phyloP scores from a whole-genome alignment of 768 basidiomycete genomes.

The Termitomyces sp. region DNA sequence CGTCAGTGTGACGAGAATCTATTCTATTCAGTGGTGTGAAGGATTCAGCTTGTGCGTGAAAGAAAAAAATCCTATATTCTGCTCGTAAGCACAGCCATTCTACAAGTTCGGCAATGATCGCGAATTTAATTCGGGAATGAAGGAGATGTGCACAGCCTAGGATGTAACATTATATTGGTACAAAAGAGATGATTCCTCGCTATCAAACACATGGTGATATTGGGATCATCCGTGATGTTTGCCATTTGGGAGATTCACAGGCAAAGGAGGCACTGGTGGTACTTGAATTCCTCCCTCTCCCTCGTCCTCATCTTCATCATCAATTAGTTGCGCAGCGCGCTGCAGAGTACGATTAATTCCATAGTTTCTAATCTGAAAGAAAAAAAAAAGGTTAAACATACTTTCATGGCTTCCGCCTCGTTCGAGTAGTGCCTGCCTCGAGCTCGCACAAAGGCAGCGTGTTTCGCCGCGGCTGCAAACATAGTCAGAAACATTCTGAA shows the following conservation, averaged over 20 bases:
- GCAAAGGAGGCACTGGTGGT: slow-evolving; percentile 9
- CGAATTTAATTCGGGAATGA: not conserved
- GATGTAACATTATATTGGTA: slow-evolving; percentile 1
- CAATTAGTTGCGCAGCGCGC: slow-evolving; percentile 62
- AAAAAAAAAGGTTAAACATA: slow-evolving; percentile 15
- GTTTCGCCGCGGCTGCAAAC: slow-evolving; percentile 69
- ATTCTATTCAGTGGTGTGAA: not conserved
- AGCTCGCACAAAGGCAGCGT: slow-evolving; percentile 75
- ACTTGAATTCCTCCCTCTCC: not conserved
- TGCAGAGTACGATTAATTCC: slow-evolving; percentile 19
- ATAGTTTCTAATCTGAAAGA: not conserved
- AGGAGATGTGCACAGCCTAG: not conserved
- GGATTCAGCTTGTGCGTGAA: not conserved
- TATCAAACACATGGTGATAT: not conserved
- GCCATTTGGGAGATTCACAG: slow-evolving; percentile 22
- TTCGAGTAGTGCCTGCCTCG: slow-evolving; percentile 86
- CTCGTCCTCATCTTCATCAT: slow-evolving; percentile 50
- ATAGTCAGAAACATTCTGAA: not conserved
- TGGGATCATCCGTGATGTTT: slow-evolving; percentile 10
- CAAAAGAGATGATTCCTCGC: not conserved
- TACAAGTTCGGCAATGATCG: not conserved
- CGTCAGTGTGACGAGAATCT: not conserved
- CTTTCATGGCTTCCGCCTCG: slow-evolving; percentile 93
- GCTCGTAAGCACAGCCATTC: not conserved
- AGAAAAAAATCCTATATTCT: not conserved